Base-by-base conservation (phyloP, 176 grass and related monocot genomes). In the Rhynchospora breviuscula region DNA sequence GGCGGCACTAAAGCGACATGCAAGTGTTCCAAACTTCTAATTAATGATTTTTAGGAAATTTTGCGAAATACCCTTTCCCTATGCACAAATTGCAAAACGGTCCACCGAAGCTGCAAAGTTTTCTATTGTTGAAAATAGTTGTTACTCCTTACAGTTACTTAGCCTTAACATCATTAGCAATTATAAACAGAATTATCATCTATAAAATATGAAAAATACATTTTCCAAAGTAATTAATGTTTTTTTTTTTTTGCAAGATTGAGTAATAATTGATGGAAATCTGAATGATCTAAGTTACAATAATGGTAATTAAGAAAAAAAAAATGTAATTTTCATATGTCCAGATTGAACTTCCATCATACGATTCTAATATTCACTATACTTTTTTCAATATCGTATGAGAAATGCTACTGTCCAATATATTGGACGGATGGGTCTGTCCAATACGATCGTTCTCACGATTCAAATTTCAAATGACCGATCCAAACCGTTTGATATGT, bases 1-100 rank as follows among this genome's bases (percentile, higher is more conserved):
- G 45, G 60, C 49, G 83, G 72, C 83, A 88, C 67, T 81, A 85
- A 88, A 59, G 77, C 26, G 70, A 54, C 81, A 61, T 82, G 3
- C 7, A 82, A 65, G 48, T 82, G 62, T 61, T 82, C 35, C 4
- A 40, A 40, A 40, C 35, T 40, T 40, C 35, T 40, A 40, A 40
- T 40, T 40, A 40, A 40, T 40, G 4, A 40, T 4, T 40, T 40
- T 49, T 53, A 54, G 47, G 14, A 54, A 48, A 56, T 54, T 56
- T 56, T 53, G 48, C 23, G 31, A 18, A 77, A 77, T 48, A 22
- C 48, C 73, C 73, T 31, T 77, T 56, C 15, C 22, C 31, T 56
- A 31, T 25, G 6, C 23, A 3, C 2, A 33, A 77, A 77, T 77
- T 53, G 23, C 73, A 76, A 54, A 8, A 51, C 25, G 45, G 3